Evolutionary conservation across 2,329 filamentous ascomycete species (phyloP), one percentile per base, ranked within the genome.

Genomic region (Knufia fluminis): DNA sequence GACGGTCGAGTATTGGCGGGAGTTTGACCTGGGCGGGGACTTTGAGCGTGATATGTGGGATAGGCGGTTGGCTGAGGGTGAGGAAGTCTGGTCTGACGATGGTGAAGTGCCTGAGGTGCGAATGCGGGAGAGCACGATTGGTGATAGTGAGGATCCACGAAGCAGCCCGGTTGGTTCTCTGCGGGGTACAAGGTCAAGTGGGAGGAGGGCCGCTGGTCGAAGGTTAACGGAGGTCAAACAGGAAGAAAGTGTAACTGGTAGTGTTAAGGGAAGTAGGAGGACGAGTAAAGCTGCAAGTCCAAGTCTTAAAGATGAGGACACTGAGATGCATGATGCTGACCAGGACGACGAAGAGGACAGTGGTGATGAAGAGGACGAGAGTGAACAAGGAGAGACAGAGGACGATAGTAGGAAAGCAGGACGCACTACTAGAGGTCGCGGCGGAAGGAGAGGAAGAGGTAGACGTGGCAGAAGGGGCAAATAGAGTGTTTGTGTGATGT

Each of bases 11-110:
- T 73, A 76, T 51, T 86, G 82, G 62, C 73, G 78, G 48, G 78
- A 84, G 22, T 88, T 88, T 57, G 72, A 76, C 23, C 71, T 87
- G 3, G 82, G 82, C 0, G 64, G 71, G 26, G 66, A 71, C 56
- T 72, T 70, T 50, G 68, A 69, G 32, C 66, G 68, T 20, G 60
- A 72, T 63, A 74, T 72, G 70, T 74, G 74, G 57, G 68, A 69
- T 44, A 63, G 66, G 52, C 59, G 72, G 48, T 54, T 74, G 36
- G 69, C 69, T 26, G 6, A 65, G 63, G 50, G 67, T 14, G 46
- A 43, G 36, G 39, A 49, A 19, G 46, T 28, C 3, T 49, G 46
- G 46, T 49, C 45, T 3, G 56, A 55, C 10, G 33, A 33, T 20
- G 50, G 23, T 7, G 23, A 41, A 17, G 53, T 47, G 2, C 51